phyloP scores from a whole-genome alignment of 306 rosid species.

The Lathyrus aphaca region DNA sequence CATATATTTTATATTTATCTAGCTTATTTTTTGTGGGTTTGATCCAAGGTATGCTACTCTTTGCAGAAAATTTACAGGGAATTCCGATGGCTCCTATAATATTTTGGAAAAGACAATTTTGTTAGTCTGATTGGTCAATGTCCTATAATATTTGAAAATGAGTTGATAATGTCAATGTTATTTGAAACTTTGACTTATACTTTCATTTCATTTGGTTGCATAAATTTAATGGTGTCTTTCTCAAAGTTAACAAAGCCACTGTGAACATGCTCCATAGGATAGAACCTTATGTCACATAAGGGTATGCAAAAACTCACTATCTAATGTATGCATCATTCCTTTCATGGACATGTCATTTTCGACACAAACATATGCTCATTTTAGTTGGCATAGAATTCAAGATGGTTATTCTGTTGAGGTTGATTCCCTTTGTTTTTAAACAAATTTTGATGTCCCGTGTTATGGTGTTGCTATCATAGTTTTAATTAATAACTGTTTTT shows the following conservation, averaged over 20 bases:
- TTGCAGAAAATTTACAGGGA: constrained; percentile 91
- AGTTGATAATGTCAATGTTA: too few relatives aligned
- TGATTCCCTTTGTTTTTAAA: too few relatives aligned
- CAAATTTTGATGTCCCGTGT: not conserved
- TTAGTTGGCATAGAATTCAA: too few relatives aligned
- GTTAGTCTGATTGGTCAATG: too few relatives aligned
- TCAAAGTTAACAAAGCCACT: constrained; percentile 84
- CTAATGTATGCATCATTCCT: not conserved
- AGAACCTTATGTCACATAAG: constrained; percentile 77
- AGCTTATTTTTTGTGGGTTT: constrained; percentile 14
- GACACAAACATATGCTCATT: too few relatives aligned
- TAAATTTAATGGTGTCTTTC: constrained; percentile 75
- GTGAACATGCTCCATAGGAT: constrained; percentile 75
- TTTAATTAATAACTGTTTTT: not conserved
- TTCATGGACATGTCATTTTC: too few relatives aligned
- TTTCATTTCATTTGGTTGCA: constrained; percentile 18
- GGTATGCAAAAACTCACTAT: constrained; percentile 44
- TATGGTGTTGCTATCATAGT: not conserved
- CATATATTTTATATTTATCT: constrained; percentile 5
- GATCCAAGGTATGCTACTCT: not conserved
- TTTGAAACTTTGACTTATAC: too few relatives aligned
- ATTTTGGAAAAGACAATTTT: too few relatives aligned
- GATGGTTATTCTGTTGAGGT: too few relatives aligned
- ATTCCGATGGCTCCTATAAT: too few relatives aligned
- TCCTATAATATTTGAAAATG: too few relatives aligned